These are phyloP conservation scores for Candida odintsovae DNA, from an alignment of 805 yeast genomes.

Conservation along the genomic window DNA sequence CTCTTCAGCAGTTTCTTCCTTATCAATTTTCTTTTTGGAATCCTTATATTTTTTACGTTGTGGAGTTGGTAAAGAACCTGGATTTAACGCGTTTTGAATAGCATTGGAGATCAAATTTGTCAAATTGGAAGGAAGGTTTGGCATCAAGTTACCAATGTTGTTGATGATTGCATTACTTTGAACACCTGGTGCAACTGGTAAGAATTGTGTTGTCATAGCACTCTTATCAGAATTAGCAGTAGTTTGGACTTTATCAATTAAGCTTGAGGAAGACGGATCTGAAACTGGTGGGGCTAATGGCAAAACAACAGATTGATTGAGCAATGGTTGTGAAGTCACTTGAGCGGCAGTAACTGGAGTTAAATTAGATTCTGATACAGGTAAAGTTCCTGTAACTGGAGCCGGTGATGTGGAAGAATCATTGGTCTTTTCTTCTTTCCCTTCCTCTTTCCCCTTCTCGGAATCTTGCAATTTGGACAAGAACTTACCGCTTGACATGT, in stretches of 20 bases:
- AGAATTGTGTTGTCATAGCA: slow-evolving; percentile 3
- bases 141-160: slow-evolving; percentile 19
- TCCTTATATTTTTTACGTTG: slow-evolving; percentile 1
- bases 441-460: slow-evolving; percentile 4
- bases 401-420: not conserved
- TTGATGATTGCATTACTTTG: slow-evolving; percentile 16
- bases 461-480: slow-evolving; percentile 21
- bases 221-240: too few relatives aligned
- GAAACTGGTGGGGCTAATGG: not conserved
- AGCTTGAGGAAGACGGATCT: not conserved
- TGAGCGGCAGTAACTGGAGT: not conserved
- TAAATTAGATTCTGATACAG: not conserved
- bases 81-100: slow-evolving; percentile 19
- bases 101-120: slow-evolving; percentile 20
- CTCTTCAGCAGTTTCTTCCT: slow-evolving; percentile 24
- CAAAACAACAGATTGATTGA: not conserved
- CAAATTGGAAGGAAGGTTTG: slow-evolving; percentile 20
- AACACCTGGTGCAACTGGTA: slow-evolving; percentile 13
- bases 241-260: not conserved
- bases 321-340: not conserved
- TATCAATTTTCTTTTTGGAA: slow-evolving; percentile 14
- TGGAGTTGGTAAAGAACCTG: not conserved
- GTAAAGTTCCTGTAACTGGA: not conserved
- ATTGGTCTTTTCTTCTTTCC: not conserved
- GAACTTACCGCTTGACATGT: slow-evolving; percentile 32